These are phyloP conservation scores for Acacia crassicarpa DNA, from an alignment of 306 rosid genomes.

Conservation along the genomic window DNA sequence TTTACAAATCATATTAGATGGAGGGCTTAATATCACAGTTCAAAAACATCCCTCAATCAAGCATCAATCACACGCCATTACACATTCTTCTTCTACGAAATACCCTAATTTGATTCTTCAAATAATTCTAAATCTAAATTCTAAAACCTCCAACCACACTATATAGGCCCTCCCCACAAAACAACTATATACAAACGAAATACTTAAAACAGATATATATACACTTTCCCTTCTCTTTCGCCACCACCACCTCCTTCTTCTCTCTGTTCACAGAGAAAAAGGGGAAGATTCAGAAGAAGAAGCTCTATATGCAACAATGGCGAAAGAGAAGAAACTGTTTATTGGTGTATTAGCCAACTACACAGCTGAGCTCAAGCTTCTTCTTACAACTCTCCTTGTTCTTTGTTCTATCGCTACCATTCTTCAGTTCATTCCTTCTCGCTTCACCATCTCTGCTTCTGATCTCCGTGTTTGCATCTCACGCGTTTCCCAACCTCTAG, in stretches of 20 bases:
- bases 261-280: background rate
- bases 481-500: conserved; percentile 15
- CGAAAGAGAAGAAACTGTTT: conserved; percentile 41
- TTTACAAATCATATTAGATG: conserved; percentile 13
- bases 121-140: background rate
- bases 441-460: conserved; percentile 59
- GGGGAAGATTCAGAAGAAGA: background rate
- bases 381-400: conserved; percentile 46
- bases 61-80: background rate
- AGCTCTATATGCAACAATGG: conserved; percentile 7
- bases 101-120: background rate
- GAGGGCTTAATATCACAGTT: background rate
- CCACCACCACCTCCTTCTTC: background rate
- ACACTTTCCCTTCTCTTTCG: background rate
- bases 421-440: conserved; percentile 67
- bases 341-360: conserved; percentile 38
- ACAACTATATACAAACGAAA: background rate
- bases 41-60: background rate
- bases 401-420: conserved; percentile 61
- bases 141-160: background rate
- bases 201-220: background rate
- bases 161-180: background rate
- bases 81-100: background rate
- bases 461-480: conserved; percentile 66
- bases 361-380: conserved; percentile 55